These are phyloP conservation scores for Collybiopsis confluens DNA, from an alignment of 768 basidiomycete species.

Conservation along the genomic window DNA sequence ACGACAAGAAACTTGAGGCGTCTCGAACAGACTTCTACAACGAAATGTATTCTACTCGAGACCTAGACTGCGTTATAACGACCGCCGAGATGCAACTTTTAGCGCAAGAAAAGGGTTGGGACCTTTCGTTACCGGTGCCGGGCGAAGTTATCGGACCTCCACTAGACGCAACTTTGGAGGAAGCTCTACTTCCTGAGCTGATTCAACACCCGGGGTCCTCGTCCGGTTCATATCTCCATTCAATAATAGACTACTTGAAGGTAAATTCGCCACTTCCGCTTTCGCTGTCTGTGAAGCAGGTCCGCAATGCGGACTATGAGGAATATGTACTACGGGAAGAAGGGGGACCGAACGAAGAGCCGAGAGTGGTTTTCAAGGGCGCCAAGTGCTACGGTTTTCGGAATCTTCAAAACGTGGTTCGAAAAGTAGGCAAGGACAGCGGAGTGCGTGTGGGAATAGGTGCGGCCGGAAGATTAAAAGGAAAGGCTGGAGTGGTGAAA, in stretches of 20 bases:
- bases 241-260: conserved; percentile 59
- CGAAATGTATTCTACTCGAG: conserved; percentile 74
- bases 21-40: conserved; percentile 92
- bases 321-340: conserved; percentile 57
- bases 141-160: conserved; percentile 33
- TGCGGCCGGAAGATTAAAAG: conserved; percentile 49
- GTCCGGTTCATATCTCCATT: conserved; percentile 90
- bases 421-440: conserved; percentile 84
- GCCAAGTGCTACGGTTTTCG: conserved; percentile 97
- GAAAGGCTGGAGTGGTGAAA: conserved; percentile 18
- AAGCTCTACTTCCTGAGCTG: conserved; percentile 58
- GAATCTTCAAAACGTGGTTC: conserved; percentile 94
- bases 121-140: conserved; percentile 55
- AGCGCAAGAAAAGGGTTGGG: conserved; percentile 78
- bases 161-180: conserved; percentile 21
- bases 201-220: conserved; percentile 78
- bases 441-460: conserved; percentile 71
- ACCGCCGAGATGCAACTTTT: conserved; percentile 90
- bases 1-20: conserved; percentile 99
- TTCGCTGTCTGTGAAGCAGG: conserved; percentile 45
- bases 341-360: conserved; percentile 26
- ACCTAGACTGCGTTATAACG: conserved; percentile 96
- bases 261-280: conserved; percentile 39
- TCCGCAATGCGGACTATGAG: conserved; percentile 76
- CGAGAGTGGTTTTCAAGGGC: conserved; percentile 78